A percentile compares a stretch with the other conserved stretches of the same genome.
Conservation (phyloP, 2,329 filamentous ascomycete species). For the Stachybotrys elegans region DNA sequence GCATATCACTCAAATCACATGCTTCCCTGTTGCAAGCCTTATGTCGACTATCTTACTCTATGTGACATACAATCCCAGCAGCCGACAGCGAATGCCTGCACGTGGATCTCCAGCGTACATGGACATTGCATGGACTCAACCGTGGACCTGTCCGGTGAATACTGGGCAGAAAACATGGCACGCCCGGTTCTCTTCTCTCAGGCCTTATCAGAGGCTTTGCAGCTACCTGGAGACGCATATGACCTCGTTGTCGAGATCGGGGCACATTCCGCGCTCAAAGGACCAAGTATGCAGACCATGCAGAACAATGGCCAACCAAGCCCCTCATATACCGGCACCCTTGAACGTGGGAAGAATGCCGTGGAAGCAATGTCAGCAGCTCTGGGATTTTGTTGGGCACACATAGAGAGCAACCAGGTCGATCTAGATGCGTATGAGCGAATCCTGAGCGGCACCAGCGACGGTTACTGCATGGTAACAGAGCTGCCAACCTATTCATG, state of each 20-base stretch:
- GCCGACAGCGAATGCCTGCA: no score
- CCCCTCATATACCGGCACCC: background rate
- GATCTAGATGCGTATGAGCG: background rate
- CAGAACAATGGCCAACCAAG: background rate
- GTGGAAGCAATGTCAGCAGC: background rate
- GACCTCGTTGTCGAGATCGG: background rate
- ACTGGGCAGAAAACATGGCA: slow-evolving; percentile 2
- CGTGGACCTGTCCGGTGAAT: background rate
- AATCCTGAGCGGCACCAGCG: background rate
- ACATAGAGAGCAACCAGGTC: background rate
- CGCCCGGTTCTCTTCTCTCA: background rate
- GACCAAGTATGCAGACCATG: background rate
- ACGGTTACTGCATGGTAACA: background rate
- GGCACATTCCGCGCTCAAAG: background rate
- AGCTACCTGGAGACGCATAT: no score
- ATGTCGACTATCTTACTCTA: no score
- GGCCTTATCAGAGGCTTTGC: background rate
- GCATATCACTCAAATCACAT: slow-evolving; percentile 2
- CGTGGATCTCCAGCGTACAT: background rate
- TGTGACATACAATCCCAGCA: no score
- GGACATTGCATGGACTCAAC: background rate
- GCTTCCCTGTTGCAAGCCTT: background rate
- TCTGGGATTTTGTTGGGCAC: background rate
- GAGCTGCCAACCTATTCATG: background rate
- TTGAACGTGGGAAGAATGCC: background rate